Base-by-base conservation (phyloP, 176 grass and related monocot species). In the Musa schizocarpa region DNA sequence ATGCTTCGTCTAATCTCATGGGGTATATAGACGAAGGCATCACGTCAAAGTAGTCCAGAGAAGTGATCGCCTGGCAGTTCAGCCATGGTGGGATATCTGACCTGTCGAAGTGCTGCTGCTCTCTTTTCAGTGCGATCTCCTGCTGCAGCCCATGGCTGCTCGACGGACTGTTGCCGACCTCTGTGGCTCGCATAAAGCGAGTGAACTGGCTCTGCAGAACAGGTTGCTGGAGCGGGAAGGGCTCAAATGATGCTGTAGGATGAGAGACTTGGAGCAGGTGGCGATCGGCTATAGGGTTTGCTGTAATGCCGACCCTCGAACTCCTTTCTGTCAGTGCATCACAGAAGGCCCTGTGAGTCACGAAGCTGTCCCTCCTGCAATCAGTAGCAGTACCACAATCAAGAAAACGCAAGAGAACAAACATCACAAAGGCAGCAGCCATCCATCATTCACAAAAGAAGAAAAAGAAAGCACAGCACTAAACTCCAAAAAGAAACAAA, bases 261-360 rank as follows among this genome's bases (percentile, higher is more conserved):
- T 85, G 81, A 73, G 84, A 26, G 89, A 85, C 79, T 74, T 85
- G 72, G 67, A 84, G 56, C 56, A 78, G 74, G 22, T 79, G 85
- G 22, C 78, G 71, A 85, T 87, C 66, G 51, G 57, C 82, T 26
- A 78, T 71, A 54, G 85, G 2, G 77, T 63, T 83, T 0, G 74
- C 85, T 8, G 79, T 80, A 2, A 87, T 88, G 11, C 34, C 4
- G 34, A 81, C 89, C 79, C 92, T 88, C 21, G 92, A 89, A 81
- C 89, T 96, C 85, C 92, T 89, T 82, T 96, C 92, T 2, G 92
- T 89, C 17, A 96, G 77, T 73, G 92, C 92, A 78, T 96, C 92
- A 69, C 92, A 96, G 79, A 96, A 96, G 4, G 92, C 92, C 69
- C 92, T 75, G 83, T 96, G 92, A 9, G 92, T 96, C 72, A 96